Evolutionary conservation across 163 green algal genomes (phyloP).

Genomic region (Prototheca stagnorum): DNA sequence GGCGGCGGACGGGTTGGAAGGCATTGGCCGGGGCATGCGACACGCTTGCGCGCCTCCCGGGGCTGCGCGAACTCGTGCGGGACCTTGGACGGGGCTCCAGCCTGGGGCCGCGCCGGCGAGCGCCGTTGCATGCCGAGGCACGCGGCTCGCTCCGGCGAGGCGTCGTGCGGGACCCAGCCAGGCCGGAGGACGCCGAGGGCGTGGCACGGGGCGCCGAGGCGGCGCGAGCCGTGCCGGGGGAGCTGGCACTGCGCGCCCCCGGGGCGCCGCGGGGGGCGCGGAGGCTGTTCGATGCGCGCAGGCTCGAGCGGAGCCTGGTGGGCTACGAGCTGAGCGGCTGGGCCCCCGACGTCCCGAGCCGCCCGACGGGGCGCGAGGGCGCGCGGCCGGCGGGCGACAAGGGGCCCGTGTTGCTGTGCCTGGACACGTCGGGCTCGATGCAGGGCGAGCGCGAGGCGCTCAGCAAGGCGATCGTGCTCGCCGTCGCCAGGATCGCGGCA

Average conservation of each 20-base stretch:
- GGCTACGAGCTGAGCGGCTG: constrained; percentile 79
- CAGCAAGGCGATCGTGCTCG: constrained; percentile 75
- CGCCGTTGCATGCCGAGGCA: too few relatives aligned
- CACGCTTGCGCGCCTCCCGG: constrained; percentile 62
- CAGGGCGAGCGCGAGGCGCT: constrained; percentile 53
- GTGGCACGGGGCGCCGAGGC: constrained; percentile 23
- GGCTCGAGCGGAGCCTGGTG: constrained; percentile 68
- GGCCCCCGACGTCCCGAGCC: constrained; percentile 58
- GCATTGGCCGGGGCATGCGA: constrained; percentile 58
- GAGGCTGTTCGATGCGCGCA: constrained; percentile 25
- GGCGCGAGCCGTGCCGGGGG: background rate
- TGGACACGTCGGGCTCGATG: constrained; percentile 60
- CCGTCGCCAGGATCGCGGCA: constrained; percentile 68
- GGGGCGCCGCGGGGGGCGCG: constrained; percentile 10
- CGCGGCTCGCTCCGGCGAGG: too few relatives aligned
- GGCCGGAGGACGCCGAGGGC: too few relatives aligned
- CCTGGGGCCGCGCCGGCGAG: constrained; percentile 52
- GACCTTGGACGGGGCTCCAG: constrained; percentile 55
- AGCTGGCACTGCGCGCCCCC: background rate
- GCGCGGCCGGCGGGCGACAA: constrained; percentile 67
- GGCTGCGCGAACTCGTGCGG: constrained; percentile 72
- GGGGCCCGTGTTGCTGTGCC: constrained; percentile 79
- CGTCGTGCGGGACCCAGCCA: too few relatives aligned
- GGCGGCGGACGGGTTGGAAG: constrained; percentile 50
- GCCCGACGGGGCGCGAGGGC: constrained; percentile 45